Evolutionary conservation across 2,329 filamentous ascomycete genomes (phyloP), one percentile per base, ranked within the genome.

Genomic region (Lecanoromycetidae sp.): DNA sequence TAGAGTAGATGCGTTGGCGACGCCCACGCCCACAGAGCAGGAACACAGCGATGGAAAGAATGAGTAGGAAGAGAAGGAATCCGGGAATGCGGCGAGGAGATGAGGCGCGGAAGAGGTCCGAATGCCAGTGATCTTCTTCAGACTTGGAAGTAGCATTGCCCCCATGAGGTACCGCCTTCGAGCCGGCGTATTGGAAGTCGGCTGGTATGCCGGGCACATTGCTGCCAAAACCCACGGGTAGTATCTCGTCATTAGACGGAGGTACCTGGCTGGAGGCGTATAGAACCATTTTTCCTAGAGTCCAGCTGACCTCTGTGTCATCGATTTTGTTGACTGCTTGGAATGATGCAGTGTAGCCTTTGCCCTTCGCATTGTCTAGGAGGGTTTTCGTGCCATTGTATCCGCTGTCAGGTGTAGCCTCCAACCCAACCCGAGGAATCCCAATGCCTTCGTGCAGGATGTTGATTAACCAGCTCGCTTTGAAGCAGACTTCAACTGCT

Each of bases 391-490:
- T 87, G 8, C 78, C 75, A 59, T 94, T 94, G 49, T 77, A 71
- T 12, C 67, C 68, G 9, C 38, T 39, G 0, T 71, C 69, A 6
- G 62, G 60, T 8, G 73, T 71, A 17, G 77, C 69, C 56, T 94
- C 90, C 12, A 94, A 66, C 0, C 85, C 87, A 5, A 91, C 72
- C 42, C 88, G 77, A 4, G 93, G 93, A 43, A 98, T 80, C 0
- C 91, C 93, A 54, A 98, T 95, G 2, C 91, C 91, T 53, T 95
- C 86, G 58, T 98, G 90, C 3, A 98, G 72, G 59, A 98, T 82
- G 57, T 93, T 98, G 60, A 98, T 94, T 36, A 98, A 71, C 91
- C 93, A 98, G 4, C 87, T 91, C 0, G 91, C 88, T 63, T 98
- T 98, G 73, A 98, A 98, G 63, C 91, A 98, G 1, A 94, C 84